A percentile compares a stretch with the other conserved stretches of the same genome.
These are phyloP conservation scores for Bisporella sp. DNA, from an alignment of 2,329 filamentous ascomycete genomes.

Conservation along the genomic window DNA sequence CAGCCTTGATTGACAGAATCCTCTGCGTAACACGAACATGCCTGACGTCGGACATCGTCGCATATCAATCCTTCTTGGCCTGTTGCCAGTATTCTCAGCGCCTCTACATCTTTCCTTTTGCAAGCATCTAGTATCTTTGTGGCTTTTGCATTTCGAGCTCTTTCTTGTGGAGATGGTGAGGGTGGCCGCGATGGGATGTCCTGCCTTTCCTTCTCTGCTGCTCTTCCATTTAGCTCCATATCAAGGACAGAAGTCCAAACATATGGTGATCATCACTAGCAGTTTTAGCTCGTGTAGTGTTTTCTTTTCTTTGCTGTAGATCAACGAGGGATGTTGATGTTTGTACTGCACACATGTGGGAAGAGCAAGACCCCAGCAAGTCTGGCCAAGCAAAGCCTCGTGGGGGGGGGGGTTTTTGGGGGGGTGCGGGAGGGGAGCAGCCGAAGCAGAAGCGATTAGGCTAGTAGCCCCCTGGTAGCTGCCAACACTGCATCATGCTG, in stretches of 20 bases:
- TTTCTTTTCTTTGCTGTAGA: no score
- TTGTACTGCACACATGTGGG: no score
- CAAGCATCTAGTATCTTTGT: conserved; percentile 53
- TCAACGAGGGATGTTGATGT: no score
- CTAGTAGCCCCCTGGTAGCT: no score
- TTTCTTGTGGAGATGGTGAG: conserved; percentile 3
- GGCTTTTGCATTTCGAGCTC: conserved; percentile 28
- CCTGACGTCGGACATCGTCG: conserved; percentile 61
- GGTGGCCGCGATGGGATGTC: conserved; percentile 4
- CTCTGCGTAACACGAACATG: conserved; percentile 57
- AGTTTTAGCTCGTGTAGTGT: no score
- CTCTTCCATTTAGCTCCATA: conserved; percentile 23
- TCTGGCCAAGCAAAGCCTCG: no score
- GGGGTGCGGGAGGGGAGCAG: no score
- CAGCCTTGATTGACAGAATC: conserved; percentile 8
- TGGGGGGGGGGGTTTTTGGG: no score
- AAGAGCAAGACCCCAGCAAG: no score
- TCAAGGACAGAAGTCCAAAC: conserved; percentile 19
- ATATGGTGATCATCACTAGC: conserved; percentile 11
- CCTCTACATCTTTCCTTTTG: conserved; percentile 45
- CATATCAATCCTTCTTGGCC: conserved; percentile 60
- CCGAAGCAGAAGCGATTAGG: no score
- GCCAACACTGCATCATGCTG: no score
- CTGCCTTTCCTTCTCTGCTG: conserved; percentile 10
- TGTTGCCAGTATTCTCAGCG: conserved; percentile 51